Evolutionary conservation across 805 yeast genomes (phyloP).

Genomic region (Metschnikowia reukaufii): DNA sequence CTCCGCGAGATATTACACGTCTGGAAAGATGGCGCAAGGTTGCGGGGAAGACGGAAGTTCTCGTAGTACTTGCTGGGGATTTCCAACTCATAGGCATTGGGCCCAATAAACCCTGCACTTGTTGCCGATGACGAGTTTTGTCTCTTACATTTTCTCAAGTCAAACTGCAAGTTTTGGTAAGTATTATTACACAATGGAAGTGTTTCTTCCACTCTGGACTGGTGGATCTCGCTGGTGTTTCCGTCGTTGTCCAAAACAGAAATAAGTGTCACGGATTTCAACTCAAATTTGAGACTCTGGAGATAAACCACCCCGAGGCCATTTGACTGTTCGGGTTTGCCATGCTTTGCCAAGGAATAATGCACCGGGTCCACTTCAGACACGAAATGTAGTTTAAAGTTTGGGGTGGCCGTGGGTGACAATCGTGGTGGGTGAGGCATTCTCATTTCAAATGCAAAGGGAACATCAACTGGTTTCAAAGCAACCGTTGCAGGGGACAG

Average conservation of each 20-base stretch:
- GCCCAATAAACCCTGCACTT: constrained; percentile 12
- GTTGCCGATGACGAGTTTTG: constrained; percentile 27
- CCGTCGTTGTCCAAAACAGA: constrained; percentile 27
- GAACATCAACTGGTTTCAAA: constrained; percentile 28
- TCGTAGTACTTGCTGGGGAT: constrained; percentile 41
- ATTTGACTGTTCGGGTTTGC: constrained; percentile 41
- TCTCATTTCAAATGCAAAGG: constrained; percentile 48
- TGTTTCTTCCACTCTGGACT: constrained; percentile 25
- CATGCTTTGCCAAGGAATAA: constrained; percentile 31
- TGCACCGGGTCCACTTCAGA: constrained; percentile 29
- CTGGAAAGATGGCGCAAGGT: constrained; percentile 52
- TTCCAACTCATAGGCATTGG: constrained; percentile 40
- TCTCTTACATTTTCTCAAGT: constrained; percentile 34
- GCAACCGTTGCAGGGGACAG: background rate
- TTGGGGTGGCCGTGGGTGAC: constrained; percentile 43
- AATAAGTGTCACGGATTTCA: constrained; percentile 28
- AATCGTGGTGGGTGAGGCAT: constrained; percentile 48
- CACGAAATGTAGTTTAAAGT: constrained; percentile 34
- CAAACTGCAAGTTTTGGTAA: constrained; percentile 38
- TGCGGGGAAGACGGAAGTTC: constrained; percentile 46
- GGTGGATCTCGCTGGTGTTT: constrained; percentile 24
- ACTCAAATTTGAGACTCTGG: constrained; percentile 37
- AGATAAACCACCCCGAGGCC: constrained; percentile 49
- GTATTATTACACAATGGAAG: constrained; percentile 33
- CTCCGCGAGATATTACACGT: constrained; percentile 54